A percentile compares a stretch with the other conserved stretches of the same genome.
phyloP scores from a whole-genome alignment of 768 basidiomycete species.

The Lactifluus hygrophoroides region DNA sequence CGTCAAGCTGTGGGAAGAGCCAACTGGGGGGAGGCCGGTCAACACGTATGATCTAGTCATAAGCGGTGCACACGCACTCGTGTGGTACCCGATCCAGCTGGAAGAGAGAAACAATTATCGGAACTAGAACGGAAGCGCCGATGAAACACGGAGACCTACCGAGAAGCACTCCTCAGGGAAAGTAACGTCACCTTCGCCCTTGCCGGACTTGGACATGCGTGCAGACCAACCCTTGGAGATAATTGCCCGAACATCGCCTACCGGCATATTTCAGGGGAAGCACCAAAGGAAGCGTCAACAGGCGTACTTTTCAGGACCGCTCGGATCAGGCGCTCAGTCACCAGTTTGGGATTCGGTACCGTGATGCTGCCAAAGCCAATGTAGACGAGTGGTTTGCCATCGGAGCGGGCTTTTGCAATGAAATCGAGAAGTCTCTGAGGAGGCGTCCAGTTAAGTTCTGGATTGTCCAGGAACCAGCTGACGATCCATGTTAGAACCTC shows the following conservation, averaged over 20 bases:
- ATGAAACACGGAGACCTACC: conserved; percentile 21
- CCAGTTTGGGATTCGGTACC: conserved; percentile 47
- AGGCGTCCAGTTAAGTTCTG: conserved; percentile 50
- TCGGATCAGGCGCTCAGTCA: conserved; percentile 48
- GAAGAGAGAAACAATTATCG: conserved; percentile 10
- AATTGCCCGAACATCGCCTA: conserved; percentile 57
- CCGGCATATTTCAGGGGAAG: background rate
- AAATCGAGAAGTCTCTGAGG: conserved; percentile 41
- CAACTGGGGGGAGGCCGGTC: conserved; percentile 29
- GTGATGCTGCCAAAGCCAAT: conserved; percentile 67
- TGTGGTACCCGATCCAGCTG: conserved; percentile 60
- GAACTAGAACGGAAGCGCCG: background rate
- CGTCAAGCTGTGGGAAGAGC: conserved; percentile 53
- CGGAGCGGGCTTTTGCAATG: conserved; percentile 46
- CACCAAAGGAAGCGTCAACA: background rate
- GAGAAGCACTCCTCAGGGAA: conserved; percentile 47
- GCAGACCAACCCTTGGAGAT: conserved; percentile 62
- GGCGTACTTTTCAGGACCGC: conserved; percentile 50
- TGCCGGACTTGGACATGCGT: conserved; percentile 37
- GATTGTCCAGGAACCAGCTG: conserved; percentile 61
- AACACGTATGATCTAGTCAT: background rate
- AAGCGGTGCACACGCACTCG: conserved; percentile 30
- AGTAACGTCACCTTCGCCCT: conserved; percentile 32
- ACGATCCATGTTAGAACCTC: conserved; percentile 1
- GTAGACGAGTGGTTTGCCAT: conserved; percentile 56